Evolutionary conservation across 2,329 filamentous ascomycete genomes (phyloP).

Genomic region (Thermochaetoides dissita): DNA sequence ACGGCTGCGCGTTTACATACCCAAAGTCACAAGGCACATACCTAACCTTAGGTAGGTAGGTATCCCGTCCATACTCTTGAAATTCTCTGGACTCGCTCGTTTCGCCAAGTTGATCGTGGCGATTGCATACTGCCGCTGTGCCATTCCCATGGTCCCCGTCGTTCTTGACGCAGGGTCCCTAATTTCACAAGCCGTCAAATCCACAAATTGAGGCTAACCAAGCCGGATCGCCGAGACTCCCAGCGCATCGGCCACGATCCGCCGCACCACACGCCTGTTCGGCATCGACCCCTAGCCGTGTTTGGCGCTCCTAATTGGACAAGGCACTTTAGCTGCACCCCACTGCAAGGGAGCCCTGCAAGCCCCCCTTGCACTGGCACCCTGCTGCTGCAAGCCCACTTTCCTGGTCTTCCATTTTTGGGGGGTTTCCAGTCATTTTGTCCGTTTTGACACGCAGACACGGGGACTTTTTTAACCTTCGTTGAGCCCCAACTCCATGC

Average conservation of each 20-base stretch:
- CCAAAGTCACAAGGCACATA: not conserved
- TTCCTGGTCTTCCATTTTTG: not conserved
- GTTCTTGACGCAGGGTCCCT: not conserved
- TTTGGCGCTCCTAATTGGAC: conserved; percentile 3
- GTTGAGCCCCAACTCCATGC: too few relatives aligned
- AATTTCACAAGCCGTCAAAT: too few relatives aligned
- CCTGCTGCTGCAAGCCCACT: conserved; percentile 1
- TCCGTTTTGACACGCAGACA: too few relatives aligned
- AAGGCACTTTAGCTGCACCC: conserved; percentile 4
- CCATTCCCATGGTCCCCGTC: not conserved
- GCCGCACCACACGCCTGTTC: not conserved
- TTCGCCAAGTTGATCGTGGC: conserved; percentile 1
- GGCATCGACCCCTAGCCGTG: not conserved
- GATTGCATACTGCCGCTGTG: not conserved
- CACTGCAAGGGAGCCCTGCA: conserved; percentile 1
- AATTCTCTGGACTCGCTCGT: too few relatives aligned
- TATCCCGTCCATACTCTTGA: not conserved
- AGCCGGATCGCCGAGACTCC: not conserved
- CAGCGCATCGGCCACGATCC: not conserved
- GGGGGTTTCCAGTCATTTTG: too few relatives aligned
- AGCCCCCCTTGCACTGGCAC: not conserved
- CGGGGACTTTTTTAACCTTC: too few relatives aligned
- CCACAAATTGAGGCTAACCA: not conserved
- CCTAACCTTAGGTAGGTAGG: not conserved
- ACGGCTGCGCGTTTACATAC: too few relatives aligned